A percentile compares a stretch with the other conserved stretches of the same genome.
Conservation (phyloP, 257 asterid species). For the Rehmannia glutinosa region DNA sequence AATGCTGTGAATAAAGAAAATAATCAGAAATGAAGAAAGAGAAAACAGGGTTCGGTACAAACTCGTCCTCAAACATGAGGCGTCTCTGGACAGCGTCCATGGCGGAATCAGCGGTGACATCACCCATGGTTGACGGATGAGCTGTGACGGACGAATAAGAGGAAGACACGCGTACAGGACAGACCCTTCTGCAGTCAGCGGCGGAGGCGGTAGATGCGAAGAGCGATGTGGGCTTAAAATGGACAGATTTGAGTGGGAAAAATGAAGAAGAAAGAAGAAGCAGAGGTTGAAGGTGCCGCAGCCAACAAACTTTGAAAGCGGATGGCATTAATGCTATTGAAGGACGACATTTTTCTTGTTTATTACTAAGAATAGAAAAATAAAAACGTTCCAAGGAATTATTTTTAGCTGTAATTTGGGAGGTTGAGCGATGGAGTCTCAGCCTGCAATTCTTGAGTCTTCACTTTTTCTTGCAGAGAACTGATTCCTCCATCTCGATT, state of each 20-base stretch:
- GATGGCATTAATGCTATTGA: neutral
- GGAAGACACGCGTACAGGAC: too few species aligned
- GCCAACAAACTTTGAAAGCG: slow-evolving; percentile 22
- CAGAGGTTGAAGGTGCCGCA: slow-evolving; percentile 3
- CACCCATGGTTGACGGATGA: slow-evolving; percentile 36
- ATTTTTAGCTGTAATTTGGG: neutral
- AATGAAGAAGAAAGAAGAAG: slow-evolving; percentile 10
- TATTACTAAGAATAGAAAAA: neutral
- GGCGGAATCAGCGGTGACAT: slow-evolving; percentile 53
- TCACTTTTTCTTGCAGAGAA: neutral
- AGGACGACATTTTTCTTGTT: slow-evolving; percentile 15
- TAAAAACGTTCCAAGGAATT: too few species aligned
- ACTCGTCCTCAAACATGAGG: slow-evolving; percentile 93
- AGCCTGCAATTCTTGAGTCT: neutral
- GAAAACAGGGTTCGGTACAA: neutral
- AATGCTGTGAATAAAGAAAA: neutral
- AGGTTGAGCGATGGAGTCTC: neutral
- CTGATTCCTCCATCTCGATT: neutral
- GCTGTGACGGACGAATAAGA: too few species aligned
- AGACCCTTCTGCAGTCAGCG: neutral
- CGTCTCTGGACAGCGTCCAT: slow-evolving; percentile 89
- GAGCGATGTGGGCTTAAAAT: slow-evolving; percentile 13
- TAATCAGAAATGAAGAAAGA: neutral
- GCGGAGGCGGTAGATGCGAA: neutral
- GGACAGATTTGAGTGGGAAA: neutral